Conservation (phyloP, 108 stramenopile genomes). For the Conticribra guillardii region DNA sequence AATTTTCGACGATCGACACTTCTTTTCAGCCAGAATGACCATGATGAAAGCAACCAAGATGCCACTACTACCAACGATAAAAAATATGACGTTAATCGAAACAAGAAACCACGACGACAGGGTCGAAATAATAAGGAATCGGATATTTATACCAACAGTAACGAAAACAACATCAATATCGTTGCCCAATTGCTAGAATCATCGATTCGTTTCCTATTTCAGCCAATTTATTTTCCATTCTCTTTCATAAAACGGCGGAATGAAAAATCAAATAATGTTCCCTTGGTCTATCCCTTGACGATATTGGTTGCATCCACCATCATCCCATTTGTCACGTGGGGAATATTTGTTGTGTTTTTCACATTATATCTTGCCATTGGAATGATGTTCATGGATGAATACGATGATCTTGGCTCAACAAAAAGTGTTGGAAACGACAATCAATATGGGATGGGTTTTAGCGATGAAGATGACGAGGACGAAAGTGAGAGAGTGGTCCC, state of each 20-base stretch:
- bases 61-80: no score
- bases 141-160: no score
- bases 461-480: background rate
- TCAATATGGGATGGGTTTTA: background rate
- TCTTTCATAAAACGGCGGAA: background rate
- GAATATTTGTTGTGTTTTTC: conserved; percentile 7
- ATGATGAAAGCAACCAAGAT: no score
- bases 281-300: conserved; percentile 11
- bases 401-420: conserved; percentile 2
- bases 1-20: no score
- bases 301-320: background rate
- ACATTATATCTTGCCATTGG: conserved; percentile 9
- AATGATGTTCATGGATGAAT: conserved; percentile 18
- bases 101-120: no score
- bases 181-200: conserved; percentile 5
- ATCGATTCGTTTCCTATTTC: conserved; percentile 3
- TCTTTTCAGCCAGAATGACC: no score
- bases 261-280: background rate
- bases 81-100: no score
- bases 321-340: conserved; percentile 12
- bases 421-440: background rate
- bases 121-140: no score
- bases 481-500: conserved; percentile 15
- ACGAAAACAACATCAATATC: conserved; percentile 17
- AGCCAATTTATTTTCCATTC: conserved; percentile 10